Evolutionary conservation across 768 basidiomycete genomes (phyloP), one percentile per base, ranked within the genome.

Genomic region (Cyclocybe aegerita): DNA sequence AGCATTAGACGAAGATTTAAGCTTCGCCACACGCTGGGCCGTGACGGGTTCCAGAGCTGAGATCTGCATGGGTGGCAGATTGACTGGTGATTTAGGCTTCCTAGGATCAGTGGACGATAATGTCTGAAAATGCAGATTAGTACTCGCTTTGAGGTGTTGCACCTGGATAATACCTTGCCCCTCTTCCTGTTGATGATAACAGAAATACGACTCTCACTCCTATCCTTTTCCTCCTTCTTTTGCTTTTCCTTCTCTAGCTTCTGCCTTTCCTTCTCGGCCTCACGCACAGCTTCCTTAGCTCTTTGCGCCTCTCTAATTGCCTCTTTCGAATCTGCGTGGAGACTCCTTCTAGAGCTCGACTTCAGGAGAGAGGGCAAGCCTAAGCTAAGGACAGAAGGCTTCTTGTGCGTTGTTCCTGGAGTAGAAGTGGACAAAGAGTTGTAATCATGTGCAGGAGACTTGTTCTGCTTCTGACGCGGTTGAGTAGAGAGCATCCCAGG

Each of bases 31-130:
- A 23, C 94, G 85, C 61, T 89, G 86, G 14, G 89, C 85, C 34
- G 93, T 95, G 37, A 80, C 74, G 36, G 86, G 81, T 36, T 92
- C 88, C 53, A 95, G 72, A 11, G 90, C 92, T 32, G 87, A 76
- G 62, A 96, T 90, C 62, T 95, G 93, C 82, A 96, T 87, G 15
- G 94, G 94, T 10, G 94, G 94, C 58, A 96, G 70, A 61, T 77
- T 79, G 51, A 88, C 79, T 40, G 85, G 80, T 14, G 83, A 79
- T 60, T 82, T 80, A 32, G 77, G 72, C 64, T 90, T 92, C 66
- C 86, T 85, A 43, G 88, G 80, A 57, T 94, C 92, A 17, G 82
- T 78, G 11, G 87, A 90, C 12, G 93, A 94, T 41, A 92, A 66
- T 9, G 91, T 95, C 93, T 94, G 64, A 10, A 47, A 61, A 46